A percentile compares a stretch with the other conserved stretches of the same genome.
Evolutionary conservation across 176 grass and related monocot species (phyloP).

Genomic region (Oryza punctata): DNA sequence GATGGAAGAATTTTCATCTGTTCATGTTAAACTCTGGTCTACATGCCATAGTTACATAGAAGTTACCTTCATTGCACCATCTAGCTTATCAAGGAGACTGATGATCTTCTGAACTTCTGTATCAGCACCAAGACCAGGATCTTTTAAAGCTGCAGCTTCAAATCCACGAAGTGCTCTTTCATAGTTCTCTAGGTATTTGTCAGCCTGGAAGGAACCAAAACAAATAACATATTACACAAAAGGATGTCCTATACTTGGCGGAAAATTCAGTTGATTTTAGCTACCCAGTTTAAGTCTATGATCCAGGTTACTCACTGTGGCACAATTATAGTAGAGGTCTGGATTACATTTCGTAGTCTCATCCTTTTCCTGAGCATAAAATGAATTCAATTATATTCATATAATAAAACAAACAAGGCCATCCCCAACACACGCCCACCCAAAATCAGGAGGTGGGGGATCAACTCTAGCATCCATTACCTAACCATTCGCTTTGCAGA

Average conservation of each 20-base stretch:
- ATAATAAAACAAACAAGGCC: background rate
- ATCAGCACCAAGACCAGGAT: slow-evolving; percentile 77
- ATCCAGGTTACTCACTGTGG: slow-evolving; percentile 63
- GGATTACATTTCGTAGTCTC: slow-evolving; percentile 74
- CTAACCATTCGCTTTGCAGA: background rate
- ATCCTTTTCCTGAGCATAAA: slow-evolving; percentile 84
- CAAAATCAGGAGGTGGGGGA: too few relatives aligned
- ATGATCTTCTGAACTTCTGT: slow-evolving; percentile 80
- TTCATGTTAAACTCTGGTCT: slow-evolving; percentile 33
- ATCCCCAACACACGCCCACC: background rate
- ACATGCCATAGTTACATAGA: slow-evolving; percentile 30
- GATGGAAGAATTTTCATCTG: background rate
- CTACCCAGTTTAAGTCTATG: slow-evolving; percentile 7
- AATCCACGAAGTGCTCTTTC: slow-evolving; percentile 93
- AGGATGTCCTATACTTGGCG: slow-evolving; percentile 11
- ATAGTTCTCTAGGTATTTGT: slow-evolving; percentile 96
- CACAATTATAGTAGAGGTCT: slow-evolving; percentile 90
- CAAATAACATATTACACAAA: slow-evolving; percentile 27
- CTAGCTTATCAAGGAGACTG: slow-evolving; percentile 81
- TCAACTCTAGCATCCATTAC: background rate
- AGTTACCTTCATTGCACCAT: slow-evolving; percentile 79
- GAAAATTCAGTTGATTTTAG: slow-evolving; percentile 18
- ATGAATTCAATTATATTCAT: slow-evolving; percentile 30
- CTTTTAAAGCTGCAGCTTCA: slow-evolving; percentile 82
- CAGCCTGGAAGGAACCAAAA: slow-evolving; percentile 52